Evolutionary conservation across 176 grass and related monocot species (phyloP), one percentile per base, ranked within the genome.

Genomic region (Carex cristatella): DNA sequence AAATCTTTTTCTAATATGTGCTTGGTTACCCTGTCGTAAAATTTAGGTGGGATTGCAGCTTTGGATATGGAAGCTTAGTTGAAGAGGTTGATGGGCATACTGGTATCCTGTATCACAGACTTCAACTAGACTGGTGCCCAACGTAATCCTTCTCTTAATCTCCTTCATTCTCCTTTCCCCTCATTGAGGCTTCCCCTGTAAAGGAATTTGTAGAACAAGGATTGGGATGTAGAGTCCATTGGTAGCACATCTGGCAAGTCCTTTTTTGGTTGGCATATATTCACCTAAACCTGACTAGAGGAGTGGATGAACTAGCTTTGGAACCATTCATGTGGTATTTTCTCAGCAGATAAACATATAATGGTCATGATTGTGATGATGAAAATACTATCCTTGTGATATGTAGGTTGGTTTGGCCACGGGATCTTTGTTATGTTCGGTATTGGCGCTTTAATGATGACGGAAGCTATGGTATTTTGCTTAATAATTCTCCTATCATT

Each of bases 21-120:
- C 16, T 87, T 83, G 55, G 81, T 87, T 81, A 82, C 65, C 18
- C 58, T 64, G 2, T 49, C 33, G 9, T 28, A 49, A 42, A 86
- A 16, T 89, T 16, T 67, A 98, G 96, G 88, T 98, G 96, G 96
- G 96, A 98, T 81, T 98, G 96, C 87, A 98, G 91, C 85, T 98
- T 98, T 81, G 93, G 88, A 11, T 95, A 92, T 88, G 96, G 96
- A 54, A 95, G 93, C 89, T 88, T 95, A 92, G 93, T 98, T 77
- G 85, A 98, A 87, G 96, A 98, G 90, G 93, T 98, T 80, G 96
- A 98, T 89, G 96, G 96, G 57, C 96, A 98, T 85, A 98, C 96
- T 86, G 91, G 89, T 70, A 89, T 98, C 84, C 59, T 98, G 42
- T 89, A 98, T 70, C 96, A 98, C 79, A 90, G 91, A 68, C 69